These are phyloP conservation scores for Marchantia polymorpha DNA, from an alignment of 225 moss, liverwort and hornwort genomes.

Conservation along the genomic window DNA sequence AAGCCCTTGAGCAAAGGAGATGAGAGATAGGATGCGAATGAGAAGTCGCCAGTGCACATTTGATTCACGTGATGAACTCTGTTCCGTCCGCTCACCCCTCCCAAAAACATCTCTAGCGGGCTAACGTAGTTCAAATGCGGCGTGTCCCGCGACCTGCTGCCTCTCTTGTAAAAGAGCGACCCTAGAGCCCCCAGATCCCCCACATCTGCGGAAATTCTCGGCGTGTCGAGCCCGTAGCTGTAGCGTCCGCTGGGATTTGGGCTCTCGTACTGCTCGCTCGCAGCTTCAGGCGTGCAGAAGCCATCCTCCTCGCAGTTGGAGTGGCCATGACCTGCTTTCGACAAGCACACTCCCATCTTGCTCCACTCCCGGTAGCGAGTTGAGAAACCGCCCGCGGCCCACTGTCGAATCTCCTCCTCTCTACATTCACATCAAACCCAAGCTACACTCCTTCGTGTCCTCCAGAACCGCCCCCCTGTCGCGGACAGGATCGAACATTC, in stretches of 20 bases:
- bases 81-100: constrained; percentile 41
- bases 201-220: constrained; percentile 61
- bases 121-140: constrained; percentile 28
- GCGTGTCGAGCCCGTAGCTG: constrained; percentile 54
- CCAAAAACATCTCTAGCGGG: constrained; percentile 53
- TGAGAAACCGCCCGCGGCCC: background rate
- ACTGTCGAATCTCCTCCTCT: constrained; percentile 6
- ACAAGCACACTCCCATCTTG: constrained; percentile 67
- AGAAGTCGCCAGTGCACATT: constrained; percentile 50
- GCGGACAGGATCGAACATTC: constrained; percentile 10
- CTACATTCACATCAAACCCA: constrained; percentile 21
- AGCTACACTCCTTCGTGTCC: background rate
- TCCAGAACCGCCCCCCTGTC: background rate
- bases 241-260: constrained; percentile 52
- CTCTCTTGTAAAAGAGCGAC: constrained; percentile 56
- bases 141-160: constrained; percentile 30
- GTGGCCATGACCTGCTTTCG: constrained; percentile 40
- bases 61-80: constrained; percentile 51
- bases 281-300: constrained; percentile 52
- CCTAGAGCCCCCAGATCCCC: constrained; percentile 66
- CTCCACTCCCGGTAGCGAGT: background rate
- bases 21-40: constrained; percentile 61
- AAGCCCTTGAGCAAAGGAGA: constrained; percentile 64
- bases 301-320: constrained; percentile 40
- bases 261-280: constrained; percentile 43